A percentile compares a stretch with the other conserved stretches of the same genome.
These are phyloP conservation scores for Penicillium fimorum DNA, from an alignment of 495 filamentous ascomycete species.

Conservation along the genomic window DNA sequence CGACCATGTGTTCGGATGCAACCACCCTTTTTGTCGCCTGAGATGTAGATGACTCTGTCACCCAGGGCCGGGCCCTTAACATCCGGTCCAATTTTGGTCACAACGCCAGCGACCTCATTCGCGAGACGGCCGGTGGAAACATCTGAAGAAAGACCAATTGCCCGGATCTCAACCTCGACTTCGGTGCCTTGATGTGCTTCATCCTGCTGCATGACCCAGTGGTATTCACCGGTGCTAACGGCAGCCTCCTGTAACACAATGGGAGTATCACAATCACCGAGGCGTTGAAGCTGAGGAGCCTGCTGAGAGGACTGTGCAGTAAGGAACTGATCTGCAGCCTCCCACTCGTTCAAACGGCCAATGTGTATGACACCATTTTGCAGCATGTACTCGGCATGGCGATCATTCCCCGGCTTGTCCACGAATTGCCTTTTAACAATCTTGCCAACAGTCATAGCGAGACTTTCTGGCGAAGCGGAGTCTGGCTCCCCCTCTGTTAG, in stretches of 20 bases:
- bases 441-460: slow-evolving; percentile 9
- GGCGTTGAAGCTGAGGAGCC: not conserved
- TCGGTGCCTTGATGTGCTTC: not conserved
- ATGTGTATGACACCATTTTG: slow-evolving; percentile 27
- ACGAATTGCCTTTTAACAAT: slow-evolving; percentile 27
- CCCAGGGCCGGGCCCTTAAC: slow-evolving; percentile 15
- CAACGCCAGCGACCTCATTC: slow-evolving; percentile 22
- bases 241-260: slow-evolving; percentile 9
- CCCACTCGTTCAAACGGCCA: slow-evolving; percentile 25
- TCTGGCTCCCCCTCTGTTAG: slow-evolving; percentile 15
- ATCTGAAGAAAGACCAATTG: slow-evolving; percentile 16
- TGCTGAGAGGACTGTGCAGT: slow-evolving; percentile 8
- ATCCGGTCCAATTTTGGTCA: slow-evolving; percentile 8
- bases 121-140: not conserved
- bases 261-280: slow-evolving; percentile 11
- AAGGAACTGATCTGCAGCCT: slow-evolving; percentile 23
- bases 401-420: slow-evolving; percentile 8
- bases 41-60: slow-evolving; percentile 22
- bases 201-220: slow-evolving; percentile 12
- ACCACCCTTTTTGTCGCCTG: not conserved
- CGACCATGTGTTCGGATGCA: slow-evolving; percentile 19
- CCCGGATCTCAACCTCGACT: slow-evolving; percentile 17
- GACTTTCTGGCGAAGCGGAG: not conserved
- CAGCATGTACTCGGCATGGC: slow-evolving; percentile 27
- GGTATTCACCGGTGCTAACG: not conserved